Base-by-base conservation (phyloP, 2,329 filamentous ascomycete genomes). In the Chaetomium olivaceum region DNA sequence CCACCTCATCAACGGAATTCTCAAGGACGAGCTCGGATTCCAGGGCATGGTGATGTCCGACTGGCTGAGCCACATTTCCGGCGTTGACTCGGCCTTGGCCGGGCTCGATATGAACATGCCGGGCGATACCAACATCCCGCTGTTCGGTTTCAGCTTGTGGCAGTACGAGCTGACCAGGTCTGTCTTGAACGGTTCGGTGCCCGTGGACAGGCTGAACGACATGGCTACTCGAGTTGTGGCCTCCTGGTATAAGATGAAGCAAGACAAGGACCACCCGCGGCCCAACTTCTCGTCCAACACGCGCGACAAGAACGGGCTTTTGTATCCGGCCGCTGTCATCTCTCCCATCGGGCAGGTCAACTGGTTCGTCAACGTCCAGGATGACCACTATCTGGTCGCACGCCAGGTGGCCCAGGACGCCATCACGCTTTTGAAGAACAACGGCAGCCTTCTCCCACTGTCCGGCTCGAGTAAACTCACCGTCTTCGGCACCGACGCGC, bases 21-120 rank as follows among this genome's bases (percentile, higher is more conserved):
- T 95, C 71, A 95, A 95, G 79, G 84, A 85, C 31, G 91, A 95
- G 77, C 82, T 94, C 0, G 91, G 90, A 51, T 94, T 94, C 79
- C 90, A 92, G 70, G 91, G 91, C 0, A 92, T 92, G 72, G 84
- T 94, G 64, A 87, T 91, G 85, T 87, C 84, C n/a, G 91, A 96
- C 75, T 95, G 91, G 90, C 79, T 92, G 21, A 90, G 90, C 2
- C 91, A 93, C 74, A 83, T 90, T 68, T 89, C 87, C 9, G 91
- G 91, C 6, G 90, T 94, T 16, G 87, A 85, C 21, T 88, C 88
- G 69, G 89, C 90, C 4, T 79, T 94, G 12, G 88, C 90, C 50
- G 91, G 91, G 2, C 82, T 94, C 9, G 91, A 94, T 67, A 82
- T 84, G 73, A 82, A 81, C 58, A 85, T 83, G 74, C 83, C 82